Evolutionary conservation across 2,329 filamentous ascomycete species (phyloP), one percentile per base, ranked within the genome.

Genomic region (Colletotrichum sp.): DNA sequence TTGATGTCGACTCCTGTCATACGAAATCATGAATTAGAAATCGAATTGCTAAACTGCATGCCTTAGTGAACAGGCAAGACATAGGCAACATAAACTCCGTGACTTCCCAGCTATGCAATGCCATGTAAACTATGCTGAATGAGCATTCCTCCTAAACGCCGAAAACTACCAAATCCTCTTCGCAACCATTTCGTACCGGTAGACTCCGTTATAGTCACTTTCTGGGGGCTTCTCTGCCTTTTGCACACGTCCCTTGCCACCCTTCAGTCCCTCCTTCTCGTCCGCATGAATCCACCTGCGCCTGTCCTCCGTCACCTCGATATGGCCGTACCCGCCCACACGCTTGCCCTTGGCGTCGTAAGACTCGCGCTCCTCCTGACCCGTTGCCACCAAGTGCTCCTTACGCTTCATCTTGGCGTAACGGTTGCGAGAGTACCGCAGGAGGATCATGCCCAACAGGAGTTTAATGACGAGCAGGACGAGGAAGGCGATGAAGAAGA

Each of bases 101-200:
- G n/a, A 6, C 55, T 26, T 30, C 55, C 55, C 21, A 58, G 55
- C 55, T 58, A 58, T 58, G 55, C 55, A 58, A 58, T 30, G 55
- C 55, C 24, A 52, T 5, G n/a, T 52, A 36, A 63, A 21, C 30
- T 36, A 63, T 63, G 58, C 58, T 63, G 32, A 38, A 36, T 8
- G 12, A 8, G 43, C n/a, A 21, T 21, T 52, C 43, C 43, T 13
- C 8, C 38, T 15, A 30, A 18, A 66, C 26, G 36, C 67, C 43
- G 21, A 63, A 38, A 43, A 18, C 79, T 85, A 99, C 97, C 97
- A 99, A 80, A 99, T 99, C 82, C 97, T 91, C 89, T 98, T 99
- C 1, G 95, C 95, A 80, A 96, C 93, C 97, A 99, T 98, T 82
- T 96, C 95, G 86, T 98, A 99, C 80, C 97, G 90, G 89, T 92